Base-by-base conservation (phyloP, 495 filamentous ascomycete species). In the Lepraria neglecta region DNA sequence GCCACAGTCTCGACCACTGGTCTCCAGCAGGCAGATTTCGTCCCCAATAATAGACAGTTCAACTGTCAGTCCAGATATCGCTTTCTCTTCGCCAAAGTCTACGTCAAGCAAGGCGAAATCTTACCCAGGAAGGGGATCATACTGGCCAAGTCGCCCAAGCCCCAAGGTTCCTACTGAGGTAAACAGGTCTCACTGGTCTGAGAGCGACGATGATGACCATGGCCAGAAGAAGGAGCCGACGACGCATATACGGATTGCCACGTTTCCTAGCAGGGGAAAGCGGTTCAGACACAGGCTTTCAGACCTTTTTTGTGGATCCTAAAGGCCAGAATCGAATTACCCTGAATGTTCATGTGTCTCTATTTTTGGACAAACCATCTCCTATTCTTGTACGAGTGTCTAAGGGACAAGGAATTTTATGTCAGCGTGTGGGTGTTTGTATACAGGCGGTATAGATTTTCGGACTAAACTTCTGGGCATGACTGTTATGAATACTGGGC, bases 201-300 rank as follows among this genome's bases (percentile, higher is more conserved):
- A 53, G 0, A 56, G 53, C 55, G 58, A 56, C 19, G 52, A 55
- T 4, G 57, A 59, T n/a, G 44, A 48, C 1, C 38, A 56, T 12
- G 42, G 42, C 31, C 30, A 59, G 55, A 54, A 27, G n/a, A 27
- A 48, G 15, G 47, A 24, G 12, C 9, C 38, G 58, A 65, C 19
- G 64, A 61, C 60, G 66, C 30, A n/a, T 11, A 14, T 54, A 33
- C 31, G 30, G 3, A 14, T 15, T 17, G 51, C 51, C 3, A 35
- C 51, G 28, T 54, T 54, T 19, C 51, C 51, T 19, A 19, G 51
- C 15, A 38, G 51, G 31, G 31, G 51, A 54, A 54, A 54, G 31
- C 51, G 46, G 44, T 64, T 51, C 59, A 66, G 52, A 61, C 59
- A 17, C 63, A 70, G 62, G 15, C 28, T 61, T 27, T 61, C 51